These are phyloP conservation scores for Fusarium chaquense DNA, from an alignment of 2,329 filamentous ascomycete species.

Conservation along the genomic window DNA sequence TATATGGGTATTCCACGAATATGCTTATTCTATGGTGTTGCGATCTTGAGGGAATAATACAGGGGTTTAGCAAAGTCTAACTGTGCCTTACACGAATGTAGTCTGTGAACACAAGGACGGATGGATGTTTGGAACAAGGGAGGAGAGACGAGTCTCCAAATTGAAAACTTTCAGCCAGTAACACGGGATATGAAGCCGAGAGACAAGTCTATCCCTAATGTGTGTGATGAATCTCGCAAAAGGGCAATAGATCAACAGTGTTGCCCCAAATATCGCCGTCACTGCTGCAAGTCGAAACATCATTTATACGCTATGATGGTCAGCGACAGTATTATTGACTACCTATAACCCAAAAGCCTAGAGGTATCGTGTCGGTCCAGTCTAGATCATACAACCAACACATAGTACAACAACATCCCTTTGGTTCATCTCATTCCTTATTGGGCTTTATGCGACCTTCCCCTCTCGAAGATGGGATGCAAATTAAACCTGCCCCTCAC, in stretches of 20 bases:
- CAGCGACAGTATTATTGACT: neutral
- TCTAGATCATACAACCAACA: slow-evolving; percentile 3
- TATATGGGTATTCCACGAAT: slow-evolving; percentile 1
- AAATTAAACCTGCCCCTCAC: slow-evolving; percentile 41
- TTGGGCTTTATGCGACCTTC: slow-evolving; percentile 19
- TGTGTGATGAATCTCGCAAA: slow-evolving; percentile 30
- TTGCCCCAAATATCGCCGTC: slow-evolving; percentile 8
- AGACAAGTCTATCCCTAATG: slow-evolving; percentile 14
- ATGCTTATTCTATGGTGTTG: slow-evolving; percentile 22
- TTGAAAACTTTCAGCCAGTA: slow-evolving; percentile 9
- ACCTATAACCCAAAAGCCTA: neutral
- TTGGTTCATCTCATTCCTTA: slow-evolving; percentile 29
- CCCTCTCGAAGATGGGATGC: slow-evolving; percentile 30
- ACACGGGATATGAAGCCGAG: neutral
- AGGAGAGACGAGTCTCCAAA: slow-evolving; percentile 7
- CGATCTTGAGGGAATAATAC: slow-evolving; percentile 12
- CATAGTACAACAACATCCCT: slow-evolving; percentile 21
- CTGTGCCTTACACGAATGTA: slow-evolving; percentile 9
- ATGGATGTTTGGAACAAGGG: slow-evolving; percentile 20
- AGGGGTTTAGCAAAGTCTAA: slow-evolving; percentile 18
- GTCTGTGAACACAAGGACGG: slow-evolving; percentile 32
- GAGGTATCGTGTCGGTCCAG: neutral
- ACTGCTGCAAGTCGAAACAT: slow-evolving; percentile 13
- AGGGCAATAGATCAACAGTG: slow-evolving; percentile 10
- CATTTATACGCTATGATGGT: slow-evolving; percentile 19